These are phyloP conservation scores for Sisymbrium irio DNA, from an alignment of 345 rosid genomes.

Conservation along the genomic window DNA sequence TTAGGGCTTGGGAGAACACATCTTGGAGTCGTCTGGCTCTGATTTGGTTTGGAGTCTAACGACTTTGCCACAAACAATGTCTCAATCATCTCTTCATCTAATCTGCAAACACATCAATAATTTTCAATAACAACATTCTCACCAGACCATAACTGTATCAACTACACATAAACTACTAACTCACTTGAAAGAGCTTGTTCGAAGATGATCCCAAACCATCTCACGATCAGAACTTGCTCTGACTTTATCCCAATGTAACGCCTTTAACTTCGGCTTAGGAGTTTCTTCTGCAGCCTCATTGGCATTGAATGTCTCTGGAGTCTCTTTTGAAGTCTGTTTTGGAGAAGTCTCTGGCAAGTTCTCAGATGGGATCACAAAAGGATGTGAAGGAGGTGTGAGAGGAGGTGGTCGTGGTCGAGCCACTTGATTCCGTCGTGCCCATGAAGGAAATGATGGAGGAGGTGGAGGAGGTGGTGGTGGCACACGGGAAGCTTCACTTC, in stretches of 20 bases:
- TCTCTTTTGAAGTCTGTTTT: slow-evolving; percentile 10
- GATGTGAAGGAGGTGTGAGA: slow-evolving; percentile 69
- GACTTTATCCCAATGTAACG: slow-evolving; percentile 94
- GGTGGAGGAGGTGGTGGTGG: slow-evolving; percentile 39
- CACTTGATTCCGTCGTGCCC: slow-evolving; percentile 38
- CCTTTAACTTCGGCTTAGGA: slow-evolving; percentile 74
- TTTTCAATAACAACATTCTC: neutral
- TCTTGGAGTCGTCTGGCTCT: slow-evolving; percentile 57
- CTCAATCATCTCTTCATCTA: slow-evolving; percentile 98
- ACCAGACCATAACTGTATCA: neutral
- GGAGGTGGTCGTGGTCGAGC: slow-evolving; percentile 50
- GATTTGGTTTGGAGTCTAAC: slow-evolving; percentile 50
- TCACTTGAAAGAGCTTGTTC: slow-evolving; percentile 85
- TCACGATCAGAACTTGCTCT: slow-evolving; percentile 98
- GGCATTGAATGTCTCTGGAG: slow-evolving; percentile 3
- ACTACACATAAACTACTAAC: slow-evolving; percentile 21
- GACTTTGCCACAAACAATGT: slow-evolving; percentile 79
- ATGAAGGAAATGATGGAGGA: slow-evolving; percentile 32
- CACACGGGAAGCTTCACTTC: neutral
- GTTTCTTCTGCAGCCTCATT: slow-evolving; percentile 40
- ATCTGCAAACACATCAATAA: slow-evolving; percentile 50
- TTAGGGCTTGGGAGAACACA: slow-evolving; percentile 50
- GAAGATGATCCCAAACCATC: slow-evolving; percentile 96
- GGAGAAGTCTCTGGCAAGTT: slow-evolving; percentile 16
- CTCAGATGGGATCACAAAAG: slow-evolving; percentile 51